Base-by-base conservation (phyloP, 768 basidiomycete species). In the Tylopilus subfusipes region DNA sequence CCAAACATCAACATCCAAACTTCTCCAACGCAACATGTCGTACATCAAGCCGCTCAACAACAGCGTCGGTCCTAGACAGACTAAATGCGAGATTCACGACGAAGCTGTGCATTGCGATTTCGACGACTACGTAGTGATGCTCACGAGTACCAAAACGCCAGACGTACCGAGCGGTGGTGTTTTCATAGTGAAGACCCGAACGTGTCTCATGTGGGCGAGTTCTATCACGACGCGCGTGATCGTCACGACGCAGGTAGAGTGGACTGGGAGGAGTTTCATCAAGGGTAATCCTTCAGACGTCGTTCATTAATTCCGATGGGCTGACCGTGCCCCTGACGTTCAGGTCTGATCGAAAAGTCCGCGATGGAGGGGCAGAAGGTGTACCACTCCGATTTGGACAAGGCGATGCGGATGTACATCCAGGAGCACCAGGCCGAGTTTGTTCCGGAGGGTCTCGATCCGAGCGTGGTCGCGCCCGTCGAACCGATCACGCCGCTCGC, bases 251-350 rank as follows among this genome's bases (percentile, higher is more conserved):
- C 83, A 88, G 58, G 91, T 98, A 2, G 95, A 98, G 56, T 99
- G 96, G 94, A 92, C 91, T 0, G 95, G 95, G 42, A 81, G 93
- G 62, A 95, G 92, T 73, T 98, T 98, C 73, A 94, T 99, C 71
- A 96, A 91, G 73, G 88, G 94, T 93, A 53, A 59, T 56, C 12
- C 18, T 5, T 36, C 34, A 8, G 7, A 19, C 4, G 2, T 29
- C 10, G 11, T 19, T 53, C 30, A 42, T 55, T 9, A 14, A 53
- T 16, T 40, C 27, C 18, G 14, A 27, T 46, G 11, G n/a, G n/a
- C 19, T 60, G 40, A 53, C 49, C 25, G 51, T n/a, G 31, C 4
- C 46, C 43, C 21, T 42, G 46, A 29, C 21, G 53, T 27, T 6
- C 63, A 96, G 95, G 92, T 51, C 90, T 99, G 60, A 98, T 98